phyloP scores from a whole-genome alignment of 1,284 basidiomycete genomes.

The Fomitopsis palustris region DNA sequence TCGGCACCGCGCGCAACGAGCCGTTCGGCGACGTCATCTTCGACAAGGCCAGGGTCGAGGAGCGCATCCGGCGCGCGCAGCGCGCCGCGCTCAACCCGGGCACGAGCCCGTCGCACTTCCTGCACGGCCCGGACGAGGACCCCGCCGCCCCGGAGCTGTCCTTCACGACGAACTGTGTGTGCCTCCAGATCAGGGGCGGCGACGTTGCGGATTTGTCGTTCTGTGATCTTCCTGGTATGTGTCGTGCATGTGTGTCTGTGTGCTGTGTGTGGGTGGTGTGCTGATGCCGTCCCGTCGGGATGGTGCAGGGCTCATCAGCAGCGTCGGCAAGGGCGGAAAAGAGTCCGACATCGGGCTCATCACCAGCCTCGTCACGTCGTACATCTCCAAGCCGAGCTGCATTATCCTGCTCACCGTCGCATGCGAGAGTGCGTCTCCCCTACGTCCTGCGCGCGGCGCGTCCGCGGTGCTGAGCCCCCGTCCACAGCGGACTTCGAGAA shows the following conservation, averaged over 20 bases:
- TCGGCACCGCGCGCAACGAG: slow-evolving; percentile 37
- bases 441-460: no score
- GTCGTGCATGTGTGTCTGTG: not conserved
- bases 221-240: slow-evolving; percentile 60
- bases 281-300: not conserved
- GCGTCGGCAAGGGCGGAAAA: slow-evolving; percentile 37
- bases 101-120: slow-evolving; percentile 28
- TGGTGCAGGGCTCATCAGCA: slow-evolving; percentile 69
- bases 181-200: slow-evolving; percentile 61
- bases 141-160: slow-evolving; percentile 34
- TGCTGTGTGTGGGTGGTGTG: not conserved
- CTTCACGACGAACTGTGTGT: slow-evolving; percentile 68
- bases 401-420: slow-evolving; percentile 69
- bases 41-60: slow-evolving; percentile 54
- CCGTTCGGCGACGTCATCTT: slow-evolving; percentile 52
- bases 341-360: slow-evolving; percentile 59
- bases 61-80: slow-evolving; percentile 67
- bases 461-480: no score
- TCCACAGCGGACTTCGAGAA: slow-evolving; percentile 69
- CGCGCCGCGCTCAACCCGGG: slow-evolving; percentile 66
- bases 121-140: slow-evolving; percentile 35
- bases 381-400: slow-evolving; percentile 62
- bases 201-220: slow-evolving; percentile 74
- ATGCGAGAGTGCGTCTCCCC: slow-evolving; percentile 58
- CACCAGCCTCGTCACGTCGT: slow-evolving; percentile 45